Percentiles rank a stretch among this genome's conserved stretches.
Evolutionary conservation across 768 basidiomycete genomes (phyloP).

Genomic region (Lyophyllum shimeji): DNA sequence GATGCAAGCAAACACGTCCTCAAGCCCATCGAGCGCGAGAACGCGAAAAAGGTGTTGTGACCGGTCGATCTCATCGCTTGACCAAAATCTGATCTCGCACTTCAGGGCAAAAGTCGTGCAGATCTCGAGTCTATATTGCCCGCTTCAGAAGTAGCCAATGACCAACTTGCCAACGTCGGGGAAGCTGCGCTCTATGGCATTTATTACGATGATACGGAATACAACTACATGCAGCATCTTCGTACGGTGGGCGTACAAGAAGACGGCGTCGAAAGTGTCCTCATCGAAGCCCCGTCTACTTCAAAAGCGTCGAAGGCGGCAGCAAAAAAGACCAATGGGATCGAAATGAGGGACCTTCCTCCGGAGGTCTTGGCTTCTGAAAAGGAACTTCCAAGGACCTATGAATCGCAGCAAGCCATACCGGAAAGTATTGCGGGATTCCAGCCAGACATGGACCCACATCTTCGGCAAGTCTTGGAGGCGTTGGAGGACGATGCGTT

Average conservation of each 20-base stretch:
- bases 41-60: conserved; percentile 58
- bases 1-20: conserved; percentile 89
- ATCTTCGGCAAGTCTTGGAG: conserved; percentile 88
- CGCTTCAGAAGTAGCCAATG: conserved; percentile 46
- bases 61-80: conserved; percentile 10
- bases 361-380: conserved; percentile 71
- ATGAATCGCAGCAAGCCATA: conserved; percentile 74
- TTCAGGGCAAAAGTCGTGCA: conserved; percentile 78
- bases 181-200: conserved; percentile 90
- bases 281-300: conserved; percentile 73
- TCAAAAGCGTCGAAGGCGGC: conserved; percentile 29
- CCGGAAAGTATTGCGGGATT: conserved; percentile 86
- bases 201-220: conserved; percentile 93
- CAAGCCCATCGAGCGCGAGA: conserved; percentile 75
- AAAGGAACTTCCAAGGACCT: conserved; percentile 71
- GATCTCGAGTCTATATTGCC: conserved; percentile 68
- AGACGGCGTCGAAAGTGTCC: conserved; percentile 77
- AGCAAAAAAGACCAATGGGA: conserved; percentile 29
- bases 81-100: conserved; percentile 16
- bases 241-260: conserved; percentile 74
- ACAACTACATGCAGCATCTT: conserved; percentile 98
- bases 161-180: conserved; percentile 61
- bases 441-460: conserved; percentile 95
- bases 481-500: conserved; percentile 97
- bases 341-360: conserved; percentile 61